Base-by-base conservation (phyloP, 2,329 filamentous ascomycete genomes). In the Emmonsiellopsis sp. region DNA sequence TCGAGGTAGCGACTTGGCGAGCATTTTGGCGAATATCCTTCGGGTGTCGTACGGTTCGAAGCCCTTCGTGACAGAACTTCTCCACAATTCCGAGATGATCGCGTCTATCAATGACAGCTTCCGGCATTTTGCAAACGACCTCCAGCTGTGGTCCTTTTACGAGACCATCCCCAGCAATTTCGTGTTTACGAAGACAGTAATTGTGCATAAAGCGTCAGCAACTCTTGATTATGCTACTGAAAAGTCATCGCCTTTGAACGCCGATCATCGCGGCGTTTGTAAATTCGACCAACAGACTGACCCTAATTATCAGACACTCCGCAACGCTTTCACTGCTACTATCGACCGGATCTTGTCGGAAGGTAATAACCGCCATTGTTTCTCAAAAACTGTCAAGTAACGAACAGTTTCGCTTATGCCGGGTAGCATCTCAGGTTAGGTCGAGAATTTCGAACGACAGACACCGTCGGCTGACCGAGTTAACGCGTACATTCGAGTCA, bases 251-350 rank as follows among this genome's bases (percentile, higher is more conserved):
- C 55, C 59, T 10, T 58, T 70, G 59, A 61, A 68, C 53, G 67
- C 68, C 6, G 64, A 71, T 53, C 68, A 71, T 55, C 61, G 67
- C 5, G 60, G 63, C 6, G 58, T 71, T 31, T 71, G 67, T 62
- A 71, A 71, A 54, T 72, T 68, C 52, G 56, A 63, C 8, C 62
- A 42, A 14, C 55, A 55, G 14, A 42, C 49, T 2, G 67, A 71
- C 51, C 58, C 63, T 1, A 72, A 69, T 50, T 71, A 68, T 52
- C 56, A 49, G 46, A 62, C 60, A 10, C 51, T 71, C 6, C 60
- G 65, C 43, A 66, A 70, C 54, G 61, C 66, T 9, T 59, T 70
- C 2, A 49, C 53, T 42, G 62, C 62, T 11, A 65, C 59, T 37
- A 53, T 68, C 44, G 64, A 68, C 48, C 49, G 53, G 17, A 62